These are phyloP conservation scores for Rhodocollybia butyracea DNA, from an alignment of 768 basidiomycete genomes.

Conservation along the genomic window DNA sequence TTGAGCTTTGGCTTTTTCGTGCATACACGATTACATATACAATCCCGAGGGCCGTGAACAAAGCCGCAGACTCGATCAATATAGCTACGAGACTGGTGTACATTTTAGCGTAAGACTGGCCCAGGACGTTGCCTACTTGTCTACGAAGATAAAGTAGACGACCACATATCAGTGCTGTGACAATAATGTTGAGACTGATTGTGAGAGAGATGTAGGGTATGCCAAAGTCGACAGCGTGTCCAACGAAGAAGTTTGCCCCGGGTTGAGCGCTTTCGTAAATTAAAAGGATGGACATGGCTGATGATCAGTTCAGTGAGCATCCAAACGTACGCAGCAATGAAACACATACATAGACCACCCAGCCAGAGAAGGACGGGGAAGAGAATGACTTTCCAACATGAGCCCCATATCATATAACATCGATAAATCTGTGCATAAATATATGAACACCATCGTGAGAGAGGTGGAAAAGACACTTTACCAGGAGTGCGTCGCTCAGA, in stretches of 20 bases:
- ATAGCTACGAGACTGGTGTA: conserved; percentile 36
- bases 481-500: conserved; percentile 33
- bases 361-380: conserved; percentile 21
- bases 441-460: background rate
- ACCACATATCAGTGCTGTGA: conserved; percentile 35
- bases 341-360: conserved; percentile 17
- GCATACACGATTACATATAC: conserved; percentile 38
- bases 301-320: background rate
- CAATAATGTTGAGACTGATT: conserved; percentile 38
- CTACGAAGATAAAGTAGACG: conserved; percentile 32
- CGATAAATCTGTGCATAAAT: conserved; percentile 29
- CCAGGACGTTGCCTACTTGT: conserved; percentile 23
- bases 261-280: conserved; percentile 36
- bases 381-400: conserved; percentile 11
- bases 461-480: conserved; percentile 15
- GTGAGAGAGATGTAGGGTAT: conserved; percentile 38
- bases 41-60: conserved; percentile 35
- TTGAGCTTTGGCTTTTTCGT: conserved; percentile 25
- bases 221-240: conserved; percentile 34
- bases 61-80: conserved; percentile 37
- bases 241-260: conserved; percentile 37
- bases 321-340: background rate
- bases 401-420: conserved; percentile 30
- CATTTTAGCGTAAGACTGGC: conserved; percentile 21
- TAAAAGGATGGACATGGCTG: conserved; percentile 38